phyloP scores from a whole-genome alignment of 371 early-diverging fungal genomes.

The Basidiobolus heterosporus region DNA sequence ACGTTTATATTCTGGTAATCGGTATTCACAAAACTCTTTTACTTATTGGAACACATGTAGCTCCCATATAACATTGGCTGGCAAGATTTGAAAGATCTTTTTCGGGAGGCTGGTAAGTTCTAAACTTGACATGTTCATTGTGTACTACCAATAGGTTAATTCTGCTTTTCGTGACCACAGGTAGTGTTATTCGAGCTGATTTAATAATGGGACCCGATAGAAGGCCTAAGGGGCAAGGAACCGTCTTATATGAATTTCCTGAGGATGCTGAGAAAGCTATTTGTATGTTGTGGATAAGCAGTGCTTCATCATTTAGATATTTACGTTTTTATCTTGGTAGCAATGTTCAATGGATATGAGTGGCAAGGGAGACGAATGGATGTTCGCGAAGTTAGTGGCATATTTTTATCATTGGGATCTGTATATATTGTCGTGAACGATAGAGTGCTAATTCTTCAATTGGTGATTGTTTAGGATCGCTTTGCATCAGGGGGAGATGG shows the following conservation, averaged over 20 bases:
- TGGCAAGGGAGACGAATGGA: conserved; percentile 57
- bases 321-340: conserved; percentile 14
- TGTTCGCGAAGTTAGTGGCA: conserved; percentile 50
- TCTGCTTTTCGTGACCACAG: background rate
- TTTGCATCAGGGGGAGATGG: too few relatives aligned
- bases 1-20: background rate
- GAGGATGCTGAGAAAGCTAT: conserved; percentile 47
- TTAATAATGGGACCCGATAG: conserved; percentile 35
- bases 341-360: conserved; percentile 54
- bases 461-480: too few relatives aligned
- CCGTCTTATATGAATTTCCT: conserved; percentile 46
- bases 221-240: conserved; percentile 49
- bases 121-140: conserved; percentile 6
- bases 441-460: too few relatives aligned
- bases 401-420: too few relatives aligned
- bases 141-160: background rate
- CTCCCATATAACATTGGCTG: conserved; percentile 52
- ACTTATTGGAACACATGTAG: conserved; percentile 14
- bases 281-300: conserved; percentile 22
- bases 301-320: background rate
- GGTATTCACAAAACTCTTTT: background rate
- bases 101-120: conserved; percentile 36
- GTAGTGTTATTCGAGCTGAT: conserved; percentile 42
- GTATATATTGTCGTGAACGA: too few relatives aligned
- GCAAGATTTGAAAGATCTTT: conserved; percentile 64